Base-by-base conservation (phyloP, 345 rosid species). In the Arabidopsis arenosa region DNA sequence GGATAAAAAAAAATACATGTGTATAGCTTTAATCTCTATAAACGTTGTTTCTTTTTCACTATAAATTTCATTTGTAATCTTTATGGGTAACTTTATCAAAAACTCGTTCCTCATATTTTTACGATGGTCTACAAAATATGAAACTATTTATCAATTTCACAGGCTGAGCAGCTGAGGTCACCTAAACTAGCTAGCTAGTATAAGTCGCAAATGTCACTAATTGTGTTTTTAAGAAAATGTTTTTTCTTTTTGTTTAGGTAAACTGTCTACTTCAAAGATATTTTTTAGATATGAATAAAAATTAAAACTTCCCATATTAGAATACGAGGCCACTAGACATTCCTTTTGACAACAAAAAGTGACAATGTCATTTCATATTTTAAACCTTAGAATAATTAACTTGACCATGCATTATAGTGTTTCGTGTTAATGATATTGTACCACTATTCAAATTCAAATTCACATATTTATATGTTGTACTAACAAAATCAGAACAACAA, bases 211-310 rank as follows among this genome's bases (percentile, higher is more conserved):
- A 14, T 61, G 28, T 61, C 37, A 73, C 44, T 40, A 57, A 12
- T 18, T 28, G 53, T 68, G 23, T 52, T 8, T 10, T 68, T 28
- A 4, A 45, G 32, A 67, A 21, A 4, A 1, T 6, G 18, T 5
- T 2, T 23, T 23, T 48, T 26, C 1, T 17, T 51, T 30, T n/a
- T 18, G 4, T 9, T 58, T 1, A 11, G 68, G 55, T 75, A 30
- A 75, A 18, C 37, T 7, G 28, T 75, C 68, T 17, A 51, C 11
- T 51, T 75, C 62, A 14, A 14, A 37, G 7, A 59, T 59, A 23
- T 40, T 67, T 36, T 58, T 36, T 48, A 23, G 9, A 4, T 51
- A 17, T 13, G 28, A 28, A 48, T 13, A 13, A 57, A 44, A 56
- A 43, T 56, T 5, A 5, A 11, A 69, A 7, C 2, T 41, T 28